Base-by-base conservation (phyloP, 257 asterid species). In the Paulownia fortunei region DNA sequence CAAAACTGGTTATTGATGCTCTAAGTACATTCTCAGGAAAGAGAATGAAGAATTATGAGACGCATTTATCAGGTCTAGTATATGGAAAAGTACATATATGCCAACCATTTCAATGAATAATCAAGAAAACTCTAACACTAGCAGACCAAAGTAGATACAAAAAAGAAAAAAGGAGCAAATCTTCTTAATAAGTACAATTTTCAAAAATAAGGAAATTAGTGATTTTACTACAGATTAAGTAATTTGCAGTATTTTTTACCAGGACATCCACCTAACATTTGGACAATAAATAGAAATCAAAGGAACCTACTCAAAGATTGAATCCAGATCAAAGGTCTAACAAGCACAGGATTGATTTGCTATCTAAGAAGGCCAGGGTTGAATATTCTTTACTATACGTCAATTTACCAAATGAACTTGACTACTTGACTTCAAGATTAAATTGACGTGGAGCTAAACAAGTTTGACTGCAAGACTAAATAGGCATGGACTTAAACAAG, bases 261-360 rank as follows among this genome's bases (percentile, higher is more conserved):
- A 69, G n/a, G 60, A 41, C 34, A 63, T 65, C 72, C 16, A 75
- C 63, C n/a, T 11, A 51, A 19, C 27, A 70, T 21, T 39, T 26
- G 37, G 58, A 41, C 18, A 1, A 27, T 15, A 19, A 23, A 65
- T 4, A 12, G 69, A 73, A 73, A 73, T 18, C 4, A 7, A 73
- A 34, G 66, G 74, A 59, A 77, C 46, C 63, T 73, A 42, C 51
- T 46, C 56, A 23, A 66, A 36, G 36, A 49, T 26, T 56, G 37
- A 46, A 47, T 24, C 24, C 41, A 42, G 67, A 69, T 41, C 78
- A 41, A 67, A 39, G 42, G n/a, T 63, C 60, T 16, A 21, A 66
- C 68, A 44, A 42, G 23, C 30, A 56, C 41, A 51, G 46, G 58
- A 61, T 18, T 18, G 44, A 24, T 9, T 49, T 60, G 69, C 16